Percentiles rank a stretch among this genome's conserved stretches.
Conservation (phyloP, 495 filamentous ascomycete genomes). For the Neurospora sp. region DNA sequence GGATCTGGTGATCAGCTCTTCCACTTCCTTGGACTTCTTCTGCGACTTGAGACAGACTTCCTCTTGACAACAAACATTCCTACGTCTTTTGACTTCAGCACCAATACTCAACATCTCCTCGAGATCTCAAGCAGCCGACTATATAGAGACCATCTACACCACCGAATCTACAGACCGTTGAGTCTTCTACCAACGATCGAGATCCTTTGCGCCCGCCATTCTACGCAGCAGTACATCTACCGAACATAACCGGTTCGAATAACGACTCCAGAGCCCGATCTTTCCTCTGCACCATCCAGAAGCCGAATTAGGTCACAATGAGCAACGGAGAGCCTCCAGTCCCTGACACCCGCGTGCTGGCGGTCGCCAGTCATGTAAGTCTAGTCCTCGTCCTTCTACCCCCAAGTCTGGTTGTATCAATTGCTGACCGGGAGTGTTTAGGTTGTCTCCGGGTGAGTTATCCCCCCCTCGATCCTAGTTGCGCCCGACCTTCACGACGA, state of each 20-base stretch:
- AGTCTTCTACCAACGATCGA: not conserved
- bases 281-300: not conserved
- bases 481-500: not conserved
- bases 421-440: slow-evolving; percentile 32
- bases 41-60: not conserved
- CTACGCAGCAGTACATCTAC: not conserved
- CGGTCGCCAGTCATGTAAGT: slow-evolving; percentile 95
- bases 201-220: not conserved
- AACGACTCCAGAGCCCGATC: not conserved
- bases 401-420: not conserved
- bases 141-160: not conserved
- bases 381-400: not conserved
- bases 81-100: not conserved
- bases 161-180: not conserved
- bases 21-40: not conserved
- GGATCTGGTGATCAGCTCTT: not conserved
- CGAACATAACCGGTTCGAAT: not conserved
- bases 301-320: slow-evolving; percentile 19
- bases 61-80: not conserved
- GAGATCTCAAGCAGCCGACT: not conserved
- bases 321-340: slow-evolving; percentile 39
- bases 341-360: slow-evolving; percentile 80
- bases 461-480: not conserved
- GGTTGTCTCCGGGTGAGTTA: slow-evolving; percentile 70
- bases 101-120: not conserved